phyloP scores from a whole-genome alignment of 257 asterid species.

The Oldenlandia corymbosa region DNA sequence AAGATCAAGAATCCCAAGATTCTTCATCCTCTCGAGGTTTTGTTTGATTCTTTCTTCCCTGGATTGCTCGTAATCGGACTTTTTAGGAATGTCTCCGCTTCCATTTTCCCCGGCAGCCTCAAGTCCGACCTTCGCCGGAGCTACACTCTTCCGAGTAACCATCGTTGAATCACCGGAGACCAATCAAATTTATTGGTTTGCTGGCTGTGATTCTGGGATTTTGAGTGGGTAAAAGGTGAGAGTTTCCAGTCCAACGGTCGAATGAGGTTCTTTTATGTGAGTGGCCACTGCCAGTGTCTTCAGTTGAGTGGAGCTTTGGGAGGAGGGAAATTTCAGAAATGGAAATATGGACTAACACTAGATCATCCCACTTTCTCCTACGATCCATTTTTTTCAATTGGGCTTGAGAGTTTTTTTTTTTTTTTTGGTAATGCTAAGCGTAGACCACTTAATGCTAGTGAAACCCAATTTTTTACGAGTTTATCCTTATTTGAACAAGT shows the following conservation, averaged over 20 bases:
- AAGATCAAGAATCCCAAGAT: conserved; percentile 66
- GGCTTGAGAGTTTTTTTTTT: too few relatives aligned
- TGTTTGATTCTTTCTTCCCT: conserved; percentile 77
- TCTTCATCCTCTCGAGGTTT: conserved; percentile 78
- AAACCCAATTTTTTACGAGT: too few relatives aligned
- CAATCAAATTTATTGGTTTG: neutral
- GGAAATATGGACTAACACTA: neutral
- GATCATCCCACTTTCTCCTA: neutral
- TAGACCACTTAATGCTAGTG: too few relatives aligned
- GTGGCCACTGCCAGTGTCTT: conserved; percentile 11
- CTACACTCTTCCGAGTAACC: neutral
- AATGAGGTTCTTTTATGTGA: conserved; percentile 14
- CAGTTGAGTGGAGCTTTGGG: conserved; percentile 10
- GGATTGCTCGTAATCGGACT: conserved; percentile 53
- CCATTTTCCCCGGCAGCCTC: neutral
- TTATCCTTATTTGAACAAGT: too few relatives aligned
- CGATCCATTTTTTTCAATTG: neutral
- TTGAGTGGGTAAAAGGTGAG: too few relatives aligned
- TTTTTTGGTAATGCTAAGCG: too few relatives aligned
- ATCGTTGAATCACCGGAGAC: conserved; percentile 1
- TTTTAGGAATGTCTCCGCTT: conserved; percentile 16
- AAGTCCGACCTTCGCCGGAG: neutral
- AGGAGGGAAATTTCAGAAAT: conserved; percentile 23
- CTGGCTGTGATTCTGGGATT: neutral
- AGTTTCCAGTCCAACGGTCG: conserved; percentile 39